Base-by-base conservation (phyloP, 176 grass and related monocot species). In the Juncus effusus region DNA sequence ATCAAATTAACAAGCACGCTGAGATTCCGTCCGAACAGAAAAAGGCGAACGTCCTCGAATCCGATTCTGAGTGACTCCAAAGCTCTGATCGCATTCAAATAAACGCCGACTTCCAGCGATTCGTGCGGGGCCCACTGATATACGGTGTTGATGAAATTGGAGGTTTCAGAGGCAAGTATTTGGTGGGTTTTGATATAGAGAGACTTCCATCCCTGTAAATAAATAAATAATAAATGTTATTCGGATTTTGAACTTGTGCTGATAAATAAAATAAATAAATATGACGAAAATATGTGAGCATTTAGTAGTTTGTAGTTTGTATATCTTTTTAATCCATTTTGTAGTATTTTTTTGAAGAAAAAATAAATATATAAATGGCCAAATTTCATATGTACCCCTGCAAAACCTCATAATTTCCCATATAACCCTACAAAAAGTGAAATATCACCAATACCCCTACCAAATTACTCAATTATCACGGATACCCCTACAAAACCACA, bases 141-240 rank as follows among this genome's bases (percentile, higher is more conserved):
- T 1, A 70, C 56, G 38, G 53, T 51, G 40, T 70, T 8, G 15
- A 70, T 56, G 1, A 56, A 8, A 9, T 10, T 55, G 51, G 51
- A 56, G 38, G 36, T 58, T 72, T 72, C 54, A 42, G 40, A 51
- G 2, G 68, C 68, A 38, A 72, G 3, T 44, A 3, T 59, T 45
- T 72, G 54, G 53, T 59, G 68, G 54, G 36, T 57, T 56, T 72
- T 19, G 12, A 58, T 28, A 38, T 72, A 72, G 39, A 72, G 1
- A 42, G 12, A 16, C 39, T 55, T 72, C 68, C 53, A 72, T 10
- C 68, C 68, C 68, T 72, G 68, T 16, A 59, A 40, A 72, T 15
- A 59, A 59, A 59, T 28, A 42, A 40, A 37, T 2, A 1, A 2
- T 3, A 69, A 16, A 64, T 64, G 28, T 42, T 7, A 14, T 55